These are phyloP conservation scores for Microthlaspi erraticum DNA, from an alignment of 345 rosid genomes.

Conservation along the genomic window DNA sequence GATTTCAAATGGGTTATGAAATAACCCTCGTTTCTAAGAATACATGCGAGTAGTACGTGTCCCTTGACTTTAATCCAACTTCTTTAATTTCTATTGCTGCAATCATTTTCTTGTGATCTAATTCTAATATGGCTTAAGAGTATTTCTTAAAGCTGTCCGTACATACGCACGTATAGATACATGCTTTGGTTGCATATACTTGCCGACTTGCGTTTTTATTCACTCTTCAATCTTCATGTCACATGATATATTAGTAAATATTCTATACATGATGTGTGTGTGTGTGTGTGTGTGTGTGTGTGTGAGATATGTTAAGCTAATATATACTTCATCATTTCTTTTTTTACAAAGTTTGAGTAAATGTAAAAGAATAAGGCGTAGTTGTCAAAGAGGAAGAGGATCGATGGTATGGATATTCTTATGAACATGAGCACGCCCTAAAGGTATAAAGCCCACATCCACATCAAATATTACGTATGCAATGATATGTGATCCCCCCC, in stretches of 20 bases:
- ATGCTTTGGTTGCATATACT: conserved; percentile 4
- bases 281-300: too few relatives aligned
- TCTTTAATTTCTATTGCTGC: not conserved
- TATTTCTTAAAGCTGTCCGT: not conserved
- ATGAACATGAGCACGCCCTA: not conserved
- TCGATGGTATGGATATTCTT: conserved; percentile 18
- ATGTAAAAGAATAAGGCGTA: not conserved
- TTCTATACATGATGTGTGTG: too few relatives aligned
- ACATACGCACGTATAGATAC: not conserved
- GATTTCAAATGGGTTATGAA: not conserved
- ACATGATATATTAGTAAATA: not conserved
- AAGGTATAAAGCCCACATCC: conserved; percentile 3
- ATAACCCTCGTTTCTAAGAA: not conserved
- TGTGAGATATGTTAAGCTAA: too few relatives aligned
- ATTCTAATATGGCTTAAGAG: conserved; percentile 1
- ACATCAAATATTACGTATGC: conserved; percentile 20
- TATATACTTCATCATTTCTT: not conserved
- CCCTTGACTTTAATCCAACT: not conserved
- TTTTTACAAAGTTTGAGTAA: not conserved
- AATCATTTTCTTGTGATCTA: not conserved
- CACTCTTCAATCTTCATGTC: conserved; percentile 1
- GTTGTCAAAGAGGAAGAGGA: not conserved
- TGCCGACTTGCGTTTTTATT: too few relatives aligned
- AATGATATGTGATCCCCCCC: conserved; percentile 11
- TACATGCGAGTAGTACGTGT: not conserved